A percentile compares a stretch with the other conserved stretches of the same genome.
Evolutionary conservation across 768 basidiomycete species (phyloP).

Genomic region (Suillus placidus): DNA sequence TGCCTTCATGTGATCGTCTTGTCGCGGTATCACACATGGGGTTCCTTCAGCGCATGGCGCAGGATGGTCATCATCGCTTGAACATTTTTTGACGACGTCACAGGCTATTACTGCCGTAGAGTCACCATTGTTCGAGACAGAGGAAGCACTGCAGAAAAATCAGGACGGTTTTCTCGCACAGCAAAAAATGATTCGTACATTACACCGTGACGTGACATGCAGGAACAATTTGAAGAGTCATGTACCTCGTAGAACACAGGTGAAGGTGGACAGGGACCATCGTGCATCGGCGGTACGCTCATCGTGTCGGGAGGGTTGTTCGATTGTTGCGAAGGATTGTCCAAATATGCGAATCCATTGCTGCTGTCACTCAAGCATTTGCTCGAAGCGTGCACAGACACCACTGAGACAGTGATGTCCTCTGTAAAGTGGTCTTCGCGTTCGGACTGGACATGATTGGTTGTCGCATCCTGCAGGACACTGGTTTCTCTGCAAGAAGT

Average conservation of each 20-base stretch:
- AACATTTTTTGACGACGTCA: too few relatives aligned
- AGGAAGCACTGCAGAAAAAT: background rate
- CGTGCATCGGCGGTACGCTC: background rate
- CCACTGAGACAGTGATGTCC: background rate
- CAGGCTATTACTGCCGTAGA: background rate
- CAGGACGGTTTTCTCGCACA: background rate
- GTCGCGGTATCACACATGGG: background rate
- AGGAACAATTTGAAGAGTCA: background rate
- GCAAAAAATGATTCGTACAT: background rate
- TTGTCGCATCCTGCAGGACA: background rate
- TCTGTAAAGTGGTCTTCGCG: background rate
- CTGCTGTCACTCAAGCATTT: background rate
- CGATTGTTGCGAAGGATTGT: background rate
- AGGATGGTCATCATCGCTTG: background rate
- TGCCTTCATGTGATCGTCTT: background rate
- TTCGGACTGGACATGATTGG: background rate
- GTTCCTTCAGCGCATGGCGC: background rate
- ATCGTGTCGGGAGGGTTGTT: background rate
- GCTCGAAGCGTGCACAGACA: background rate
- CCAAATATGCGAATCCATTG: background rate
- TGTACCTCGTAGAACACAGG: background rate
- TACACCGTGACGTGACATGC: background rate
- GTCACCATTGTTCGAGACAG: background rate
- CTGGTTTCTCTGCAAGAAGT: background rate
- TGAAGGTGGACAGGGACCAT: background rate